These are phyloP conservation scores for Paspalum notatum DNA, from an alignment of 176 grass and related monocot genomes.

Conservation along the genomic window DNA sequence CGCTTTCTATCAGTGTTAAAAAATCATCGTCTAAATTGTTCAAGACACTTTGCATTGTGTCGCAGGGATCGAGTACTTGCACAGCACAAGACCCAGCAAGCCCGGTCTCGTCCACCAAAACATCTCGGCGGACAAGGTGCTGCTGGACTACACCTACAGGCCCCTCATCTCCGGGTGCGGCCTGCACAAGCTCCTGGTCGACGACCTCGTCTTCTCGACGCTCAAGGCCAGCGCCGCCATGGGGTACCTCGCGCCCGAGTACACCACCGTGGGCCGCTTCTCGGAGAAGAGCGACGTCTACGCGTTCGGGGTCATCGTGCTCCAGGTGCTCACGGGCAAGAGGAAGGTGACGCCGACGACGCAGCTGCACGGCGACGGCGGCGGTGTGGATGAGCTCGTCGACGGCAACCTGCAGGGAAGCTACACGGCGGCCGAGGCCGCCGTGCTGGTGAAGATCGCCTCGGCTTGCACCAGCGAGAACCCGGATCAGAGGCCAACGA, in stretches of 20 bases:
- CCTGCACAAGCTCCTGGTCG: constrained; percentile 82
- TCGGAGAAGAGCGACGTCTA: constrained; percentile 91
- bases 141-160: constrained; percentile 73
- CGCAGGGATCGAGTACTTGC: constrained; percentile 81
- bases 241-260: constrained; percentile 96
- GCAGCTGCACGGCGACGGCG: constrained; percentile 35
- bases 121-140: constrained; percentile 76
- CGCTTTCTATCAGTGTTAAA: neutral
- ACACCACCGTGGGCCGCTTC: constrained; percentile 76
- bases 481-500: constrained; percentile 67
- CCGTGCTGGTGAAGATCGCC: constrained; percentile 59
- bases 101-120: constrained; percentile 79
- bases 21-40: no score
- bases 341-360: constrained; percentile 39
- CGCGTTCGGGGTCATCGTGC: constrained; percentile 80
- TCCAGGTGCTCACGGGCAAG: constrained; percentile 74
- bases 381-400: constrained; percentile 68
- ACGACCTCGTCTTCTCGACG: constrained; percentile 82
- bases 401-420: constrained; percentile 73
- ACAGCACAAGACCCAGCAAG: constrained; percentile 65
- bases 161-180: constrained; percentile 76
- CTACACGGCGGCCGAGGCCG: constrained; percentile 53
- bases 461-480: constrained; percentile 60
- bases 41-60: neutral
- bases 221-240: constrained; percentile 95